Conservation (phyloP, 306 rosid species). For the Gastrolobium bilobum region DNA sequence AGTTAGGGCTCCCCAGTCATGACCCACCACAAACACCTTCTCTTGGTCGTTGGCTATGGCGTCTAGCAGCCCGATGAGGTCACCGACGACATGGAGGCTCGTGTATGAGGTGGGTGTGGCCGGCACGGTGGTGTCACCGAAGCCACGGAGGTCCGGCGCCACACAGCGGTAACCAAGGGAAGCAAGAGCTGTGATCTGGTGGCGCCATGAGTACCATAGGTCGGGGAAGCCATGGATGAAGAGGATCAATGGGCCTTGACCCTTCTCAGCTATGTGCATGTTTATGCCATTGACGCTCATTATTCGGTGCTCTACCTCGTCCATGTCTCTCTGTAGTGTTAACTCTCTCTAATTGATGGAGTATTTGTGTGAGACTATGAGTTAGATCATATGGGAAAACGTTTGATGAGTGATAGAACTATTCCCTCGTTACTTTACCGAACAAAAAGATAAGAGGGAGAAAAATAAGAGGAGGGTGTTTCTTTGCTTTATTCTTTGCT, state of each 20-base stretch:
- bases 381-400: neutral
- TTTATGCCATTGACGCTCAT: constrained; percentile 75
- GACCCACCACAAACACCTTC: constrained; percentile 85
- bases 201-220: constrained; percentile 85
- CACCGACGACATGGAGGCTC: constrained; percentile 68
- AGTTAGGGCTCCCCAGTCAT: constrained; percentile 84
- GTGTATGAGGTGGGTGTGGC: constrained; percentile 55
- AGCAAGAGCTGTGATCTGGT: constrained; percentile 75
- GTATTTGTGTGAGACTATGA: neutral
- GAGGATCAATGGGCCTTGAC: constrained; percentile 74
- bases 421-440: too few relatives aligned
- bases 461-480: too few relatives aligned
- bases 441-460: too few relatives aligned
- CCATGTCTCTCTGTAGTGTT: constrained; percentile 47
- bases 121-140: constrained; percentile 73
- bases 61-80: constrained; percentile 68
- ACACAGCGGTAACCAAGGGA: constrained; percentile 75
- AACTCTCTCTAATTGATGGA: neutral
- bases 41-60: constrained; percentile 55
- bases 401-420: too few relatives aligned
- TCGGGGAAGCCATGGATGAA: constrained; percentile 93
- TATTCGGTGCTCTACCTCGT: constrained; percentile 62
- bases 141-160: constrained; percentile 87
- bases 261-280: constrained; percentile 83
- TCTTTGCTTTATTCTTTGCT: too few relatives aligned